Percentiles rank a stretch among this genome's conserved stretches.
Conservation (phyloP, 2,329 filamentous ascomycete genomes). For the Fusarium sterilihyphosum region DNA sequence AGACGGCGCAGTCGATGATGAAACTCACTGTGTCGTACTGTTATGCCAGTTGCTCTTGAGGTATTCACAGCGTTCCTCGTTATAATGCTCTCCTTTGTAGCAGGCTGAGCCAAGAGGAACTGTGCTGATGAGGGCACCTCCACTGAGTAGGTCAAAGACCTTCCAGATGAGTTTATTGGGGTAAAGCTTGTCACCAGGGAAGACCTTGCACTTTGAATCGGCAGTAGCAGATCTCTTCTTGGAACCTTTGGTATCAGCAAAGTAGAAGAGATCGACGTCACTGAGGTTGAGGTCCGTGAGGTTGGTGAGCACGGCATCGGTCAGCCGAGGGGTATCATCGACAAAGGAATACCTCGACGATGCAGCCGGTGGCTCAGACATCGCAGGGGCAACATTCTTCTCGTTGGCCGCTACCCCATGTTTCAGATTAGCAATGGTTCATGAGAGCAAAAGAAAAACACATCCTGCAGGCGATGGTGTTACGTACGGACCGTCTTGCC, state of each 20-base stretch:
- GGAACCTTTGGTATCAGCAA: slow-evolving; percentile 33
- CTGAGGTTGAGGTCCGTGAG: slow-evolving; percentile 45
- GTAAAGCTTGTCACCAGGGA: slow-evolving; percentile 44
- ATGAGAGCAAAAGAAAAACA: neutral
- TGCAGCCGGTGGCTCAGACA: neutral
- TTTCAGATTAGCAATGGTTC: slow-evolving; percentile 29
- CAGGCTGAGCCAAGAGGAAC: slow-evolving; percentile 48
- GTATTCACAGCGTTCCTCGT: neutral
- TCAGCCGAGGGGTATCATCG: slow-evolving; percentile 47
- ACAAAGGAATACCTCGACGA: slow-evolving; percentile 11
- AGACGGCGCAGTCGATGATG: neutral
- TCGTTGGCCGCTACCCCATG: slow-evolving; percentile 25
- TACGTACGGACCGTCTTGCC: slow-evolving; percentile 34
- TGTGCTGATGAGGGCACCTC: slow-evolving; percentile 47
- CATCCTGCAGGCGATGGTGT: neutral
- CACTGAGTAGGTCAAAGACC: slow-evolving; percentile 47
- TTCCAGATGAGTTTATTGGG: slow-evolving; percentile 44
- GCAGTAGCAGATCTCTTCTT: neutral
- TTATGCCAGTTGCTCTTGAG: neutral
- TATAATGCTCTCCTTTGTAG: slow-evolving; percentile 40
- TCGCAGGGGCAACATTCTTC: slow-evolving; percentile 40
- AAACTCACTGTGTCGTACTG: slow-evolving; percentile 12
- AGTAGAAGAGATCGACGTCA: slow-evolving; percentile 48
- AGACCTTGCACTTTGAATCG: slow-evolving; percentile 41
- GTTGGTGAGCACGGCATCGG: slow-evolving; percentile 47